A percentile compares a stretch with the other conserved stretches of the same genome.
phyloP scores from a whole-genome alignment of 1,284 basidiomycete species.

The Sporisorium reilianum region DNA sequence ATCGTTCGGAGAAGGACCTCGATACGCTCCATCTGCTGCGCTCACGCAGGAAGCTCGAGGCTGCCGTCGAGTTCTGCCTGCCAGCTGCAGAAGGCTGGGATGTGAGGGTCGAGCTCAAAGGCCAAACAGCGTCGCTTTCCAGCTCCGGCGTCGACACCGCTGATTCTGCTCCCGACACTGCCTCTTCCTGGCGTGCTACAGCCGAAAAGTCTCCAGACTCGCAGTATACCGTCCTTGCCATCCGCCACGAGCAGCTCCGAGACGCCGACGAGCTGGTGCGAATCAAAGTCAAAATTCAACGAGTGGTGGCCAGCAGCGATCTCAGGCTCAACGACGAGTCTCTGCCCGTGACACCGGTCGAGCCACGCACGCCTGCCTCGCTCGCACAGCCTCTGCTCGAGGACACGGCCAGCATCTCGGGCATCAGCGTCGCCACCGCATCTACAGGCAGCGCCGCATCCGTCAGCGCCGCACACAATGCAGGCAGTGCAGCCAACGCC shows the following conservation, averaged over 20 bases:
- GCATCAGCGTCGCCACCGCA: conserved; percentile 52
- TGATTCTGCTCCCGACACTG: conserved; percentile 73
- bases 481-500: conserved; percentile 67
- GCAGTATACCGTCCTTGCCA: conserved; percentile 25
- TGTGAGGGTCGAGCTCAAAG: conserved; percentile 74
- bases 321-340: conserved; percentile 54
- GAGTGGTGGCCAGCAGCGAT: conserved; percentile 56
- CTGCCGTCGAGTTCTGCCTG: conserved; percentile 83
- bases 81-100: conserved; percentile 90
- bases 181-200: conserved; percentile 76
- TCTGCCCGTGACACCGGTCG: conserved; percentile 29
- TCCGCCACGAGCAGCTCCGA: conserved; percentile 34
- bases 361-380: conserved; percentile 29
- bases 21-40: conserved; percentile 39
- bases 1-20: conserved; percentile 44
- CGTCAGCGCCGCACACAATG: conserved; percentile 9
- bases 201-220: conserved; percentile 29
- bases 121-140: conserved; percentile 9
- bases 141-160: not conserved
- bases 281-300: conserved; percentile 49
- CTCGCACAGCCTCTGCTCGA: conserved; percentile 35
- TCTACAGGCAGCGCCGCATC: conserved; percentile 43
- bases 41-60: conserved; percentile 77
- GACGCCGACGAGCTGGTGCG: conserved; percentile 49
- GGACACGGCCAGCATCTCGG: conserved; percentile 57